These are phyloP conservation scores for Saccharata proteae DNA, from an alignment of 2,329 filamentous ascomycete species.

Conservation along the genomic window DNA sequence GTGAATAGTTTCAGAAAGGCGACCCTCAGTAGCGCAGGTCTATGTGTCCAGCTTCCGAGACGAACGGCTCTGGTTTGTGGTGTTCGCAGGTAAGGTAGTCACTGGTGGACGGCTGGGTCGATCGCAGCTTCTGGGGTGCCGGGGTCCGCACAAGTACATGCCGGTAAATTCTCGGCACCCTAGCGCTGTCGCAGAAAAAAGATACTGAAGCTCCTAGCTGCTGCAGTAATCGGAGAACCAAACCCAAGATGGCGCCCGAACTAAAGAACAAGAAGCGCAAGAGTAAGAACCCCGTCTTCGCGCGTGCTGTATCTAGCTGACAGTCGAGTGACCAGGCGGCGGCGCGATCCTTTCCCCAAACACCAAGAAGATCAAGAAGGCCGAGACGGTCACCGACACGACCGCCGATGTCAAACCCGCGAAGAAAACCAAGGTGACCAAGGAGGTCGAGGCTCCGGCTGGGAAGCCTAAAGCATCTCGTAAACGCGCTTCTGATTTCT, in stretches of 20 bases:
- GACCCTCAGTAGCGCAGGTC: too few species aligned
- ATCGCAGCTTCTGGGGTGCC: too few species aligned
- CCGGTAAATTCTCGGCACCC: too few species aligned
- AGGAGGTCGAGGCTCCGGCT: constrained; percentile 13
- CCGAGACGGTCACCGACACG: constrained; percentile 11
- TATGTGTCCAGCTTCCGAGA: too few species aligned
- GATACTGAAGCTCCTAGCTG: too few species aligned
- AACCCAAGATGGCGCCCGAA: constrained; percentile 43
- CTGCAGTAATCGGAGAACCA: too few species aligned
- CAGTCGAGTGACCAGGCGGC: constrained; percentile 18
- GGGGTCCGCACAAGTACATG: too few species aligned
- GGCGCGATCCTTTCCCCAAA: constrained; percentile 21
- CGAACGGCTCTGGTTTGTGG: too few species aligned
- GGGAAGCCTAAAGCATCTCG: constrained; percentile 18
- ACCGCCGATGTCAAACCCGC: constrained; percentile 5
- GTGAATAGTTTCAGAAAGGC: too few species aligned
- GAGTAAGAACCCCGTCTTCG: constrained; percentile 21
- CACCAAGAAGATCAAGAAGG: constrained; percentile 27
- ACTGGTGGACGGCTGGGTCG: too few species aligned
- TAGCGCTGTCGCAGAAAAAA: too few species aligned
- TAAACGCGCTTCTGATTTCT: constrained; percentile 25
- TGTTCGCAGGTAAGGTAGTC: too few species aligned
- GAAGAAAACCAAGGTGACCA: constrained; percentile 11
- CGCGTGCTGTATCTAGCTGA: constrained; percentile 10
- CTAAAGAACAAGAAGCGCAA: constrained; percentile 45